These are phyloP conservation scores for Taiozyma sp. DNA, from an alignment of 1,139 yeast species.

Conservation along the genomic window DNA sequence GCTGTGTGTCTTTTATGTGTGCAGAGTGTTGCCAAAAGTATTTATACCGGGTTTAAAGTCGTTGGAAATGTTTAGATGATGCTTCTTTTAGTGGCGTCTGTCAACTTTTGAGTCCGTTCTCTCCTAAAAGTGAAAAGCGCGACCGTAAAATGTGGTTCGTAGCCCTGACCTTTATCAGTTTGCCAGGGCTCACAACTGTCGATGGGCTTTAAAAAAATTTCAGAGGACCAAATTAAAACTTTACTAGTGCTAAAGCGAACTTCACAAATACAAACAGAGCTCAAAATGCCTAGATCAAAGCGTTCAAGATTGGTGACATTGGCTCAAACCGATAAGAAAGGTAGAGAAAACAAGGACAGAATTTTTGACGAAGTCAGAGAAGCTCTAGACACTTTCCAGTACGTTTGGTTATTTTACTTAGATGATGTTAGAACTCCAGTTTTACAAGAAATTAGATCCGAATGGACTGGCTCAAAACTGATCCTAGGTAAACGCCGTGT, in stretches of 20 bases:
- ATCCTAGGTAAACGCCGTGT: conserved; percentile 91
- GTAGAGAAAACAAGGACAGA: conserved; percentile 85
- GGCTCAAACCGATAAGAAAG: conserved; percentile 94
- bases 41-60: neutral
- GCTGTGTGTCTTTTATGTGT: neutral
- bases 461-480: conserved; percentile 87
- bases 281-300: conserved; percentile 85
- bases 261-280: neutral
- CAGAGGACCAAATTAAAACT: neutral
- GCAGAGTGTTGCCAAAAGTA: neutral
- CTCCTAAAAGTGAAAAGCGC: neutral
- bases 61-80: neutral
- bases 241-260: neutral
- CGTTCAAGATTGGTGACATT: conserved; percentile 93
- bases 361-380: conserved; percentile 86
- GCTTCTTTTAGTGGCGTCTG: neutral
- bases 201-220: neutral
- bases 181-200: neutral
- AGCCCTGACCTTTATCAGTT: neutral
- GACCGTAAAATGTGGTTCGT: neutral
- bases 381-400: conserved; percentile 69
- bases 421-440: conserved; percentile 97
- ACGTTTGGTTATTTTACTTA: conserved; percentile 79
- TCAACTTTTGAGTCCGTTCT: neutral
- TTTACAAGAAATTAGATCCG: conserved; percentile 83